Percentiles rank a stretch among this genome's conserved stretches.
phyloP scores from a whole-genome alignment of 768 basidiomycete species.

The Leccinum subgranulosum region DNA sequence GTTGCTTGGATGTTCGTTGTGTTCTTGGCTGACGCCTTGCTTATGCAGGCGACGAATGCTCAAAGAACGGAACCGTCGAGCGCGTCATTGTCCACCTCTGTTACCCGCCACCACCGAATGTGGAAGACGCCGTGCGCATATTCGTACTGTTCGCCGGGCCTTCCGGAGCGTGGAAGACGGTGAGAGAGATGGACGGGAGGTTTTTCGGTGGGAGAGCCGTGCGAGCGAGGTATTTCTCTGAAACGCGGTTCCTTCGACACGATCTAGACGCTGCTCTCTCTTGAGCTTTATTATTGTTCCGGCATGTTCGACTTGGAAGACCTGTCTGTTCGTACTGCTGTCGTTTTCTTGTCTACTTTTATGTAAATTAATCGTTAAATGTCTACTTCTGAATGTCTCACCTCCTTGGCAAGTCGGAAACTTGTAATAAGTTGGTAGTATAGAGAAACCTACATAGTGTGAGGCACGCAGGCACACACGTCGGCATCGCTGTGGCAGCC shows the following conservation, averaged over 20 bases:
- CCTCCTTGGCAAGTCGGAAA: neutral
- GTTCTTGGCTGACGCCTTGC: neutral
- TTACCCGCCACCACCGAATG: conserved; percentile 58
- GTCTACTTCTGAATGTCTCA: neutral
- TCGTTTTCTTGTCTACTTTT: neutral
- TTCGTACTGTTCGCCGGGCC: conserved; percentile 91
- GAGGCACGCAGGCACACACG: no score
- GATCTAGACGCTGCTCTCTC: conserved; percentile 44
- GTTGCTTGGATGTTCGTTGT: conserved; percentile 20
- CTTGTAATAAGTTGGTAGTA: no score
- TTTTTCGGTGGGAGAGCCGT: conserved; percentile 88
- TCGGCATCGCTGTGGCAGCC: no score
- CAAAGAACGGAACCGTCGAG: conserved; percentile 89
- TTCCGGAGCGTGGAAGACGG: conserved; percentile 94
- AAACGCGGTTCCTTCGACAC: conserved; percentile 47
- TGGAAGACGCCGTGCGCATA: conserved; percentile 84
- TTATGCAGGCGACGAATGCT: conserved; percentile 77
- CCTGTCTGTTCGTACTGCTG: neutral
- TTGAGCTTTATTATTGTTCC: conserved; percentile 8
- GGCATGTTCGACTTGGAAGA: neutral
- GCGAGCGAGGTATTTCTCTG: conserved; percentile 78
- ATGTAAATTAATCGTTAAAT: neutral
- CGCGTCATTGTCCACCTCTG: conserved; percentile 82
- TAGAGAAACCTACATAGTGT: no score
- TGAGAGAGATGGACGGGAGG: conserved; percentile 88